Percentiles rank a stretch among this genome's conserved stretches.
Evolutionary conservation across 179 eudicot species (phyloP).

Genomic region (Carnegiea gigantea): DNA sequence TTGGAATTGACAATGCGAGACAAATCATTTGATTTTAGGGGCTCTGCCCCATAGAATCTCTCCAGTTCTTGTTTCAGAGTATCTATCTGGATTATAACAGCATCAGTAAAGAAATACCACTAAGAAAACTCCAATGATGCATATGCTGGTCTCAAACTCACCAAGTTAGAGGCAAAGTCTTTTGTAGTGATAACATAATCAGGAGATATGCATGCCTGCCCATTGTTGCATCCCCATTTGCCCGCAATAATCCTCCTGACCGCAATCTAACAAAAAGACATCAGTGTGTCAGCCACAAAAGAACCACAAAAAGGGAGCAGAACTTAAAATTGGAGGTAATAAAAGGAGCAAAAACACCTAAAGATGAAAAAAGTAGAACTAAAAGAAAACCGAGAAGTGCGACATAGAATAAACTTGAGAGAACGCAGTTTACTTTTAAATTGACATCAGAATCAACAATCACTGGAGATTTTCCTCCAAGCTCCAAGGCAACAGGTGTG

Average conservation of each 20-base stretch:
- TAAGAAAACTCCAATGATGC: not conserved
- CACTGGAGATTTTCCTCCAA: conserved; percentile 88
- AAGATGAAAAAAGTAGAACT: not conserved
- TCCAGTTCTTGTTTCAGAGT: conserved; percentile 55
- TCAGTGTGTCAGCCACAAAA: not conserved
- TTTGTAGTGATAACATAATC: conserved; percentile 79
- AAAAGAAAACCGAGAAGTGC: not conserved
- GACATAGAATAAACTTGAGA: not conserved
- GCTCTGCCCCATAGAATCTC: conserved; percentile 64
- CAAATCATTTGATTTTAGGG: conserved; percentile 59
- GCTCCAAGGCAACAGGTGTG: conserved; percentile 85
- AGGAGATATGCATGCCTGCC: conserved; percentile 80
- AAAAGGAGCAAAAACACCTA: not conserved
- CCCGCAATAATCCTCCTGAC: conserved; percentile 61
- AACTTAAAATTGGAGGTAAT: not conserved
- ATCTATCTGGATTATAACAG: conserved; percentile 51
- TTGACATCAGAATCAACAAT: conserved; percentile 64
- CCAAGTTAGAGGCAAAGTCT: conserved; percentile 69
- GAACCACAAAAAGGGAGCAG: not conserved
- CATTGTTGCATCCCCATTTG: conserved; percentile 82
- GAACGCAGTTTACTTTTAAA: conserved; percentile 42
- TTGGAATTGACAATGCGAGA: conserved; percentile 65
- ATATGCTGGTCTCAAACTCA: conserved; percentile 25
- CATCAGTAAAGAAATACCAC: conserved; percentile 12
- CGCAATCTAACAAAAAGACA: conserved; percentile 43